Base-by-base conservation (phyloP, 495 filamentous ascomycete genomes). In the Opeltia flavorubescens region DNA sequence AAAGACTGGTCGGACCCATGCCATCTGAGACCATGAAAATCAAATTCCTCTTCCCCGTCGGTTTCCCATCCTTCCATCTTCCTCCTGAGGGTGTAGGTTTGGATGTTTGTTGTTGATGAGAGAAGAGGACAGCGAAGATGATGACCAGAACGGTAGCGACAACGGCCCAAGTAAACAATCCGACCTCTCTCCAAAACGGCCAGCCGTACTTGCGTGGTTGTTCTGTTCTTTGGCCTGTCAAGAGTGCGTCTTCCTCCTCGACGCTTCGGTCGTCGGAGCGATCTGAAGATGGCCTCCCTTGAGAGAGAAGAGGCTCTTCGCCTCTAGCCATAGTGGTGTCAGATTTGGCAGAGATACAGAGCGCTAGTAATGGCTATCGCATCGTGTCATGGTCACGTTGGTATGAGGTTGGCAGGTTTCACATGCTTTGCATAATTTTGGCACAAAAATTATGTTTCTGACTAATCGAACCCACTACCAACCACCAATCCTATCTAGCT, bases 21-120 rank as follows among this genome's bases (percentile, higher is more conserved):
- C 89, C 91, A 58, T 98, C 91, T 0, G 85, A 93, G 7, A 98
- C 93, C 93, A 98, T 96, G 69, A 98, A 96, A 50, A 98, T 81
- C 31, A 96, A 63, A 58, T 95, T 98, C 21, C 83, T 72, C 64
- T 96, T 98, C 12, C 84, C 83, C n/a, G 57, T 66, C 7, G 69
- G 78, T 49, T 65, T 75, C 30, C 68, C 68, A 27, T 58, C 60
- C 42, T 68, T 62, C 66, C 65, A 67, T 38, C 45, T 56, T 44
- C 43, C 51, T 41, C 51, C 42, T 40, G 54, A 39, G 43, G 53
- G 27, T 30, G 49, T 34, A 34, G 55, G 53, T n/a, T 49, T 54
- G 39, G 60, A 57, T 24, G 61, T 65, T 28, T 72, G 59, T 28
- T 72, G 59, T 46, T 77, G 66, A 58, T 87, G 78, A 54, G 87